Percentiles rank a stretch among this genome's conserved stretches.
Evolutionary conservation across 768 basidiomycete species (phyloP).

Genomic region (Tylopilus cervinicoccineus): DNA sequence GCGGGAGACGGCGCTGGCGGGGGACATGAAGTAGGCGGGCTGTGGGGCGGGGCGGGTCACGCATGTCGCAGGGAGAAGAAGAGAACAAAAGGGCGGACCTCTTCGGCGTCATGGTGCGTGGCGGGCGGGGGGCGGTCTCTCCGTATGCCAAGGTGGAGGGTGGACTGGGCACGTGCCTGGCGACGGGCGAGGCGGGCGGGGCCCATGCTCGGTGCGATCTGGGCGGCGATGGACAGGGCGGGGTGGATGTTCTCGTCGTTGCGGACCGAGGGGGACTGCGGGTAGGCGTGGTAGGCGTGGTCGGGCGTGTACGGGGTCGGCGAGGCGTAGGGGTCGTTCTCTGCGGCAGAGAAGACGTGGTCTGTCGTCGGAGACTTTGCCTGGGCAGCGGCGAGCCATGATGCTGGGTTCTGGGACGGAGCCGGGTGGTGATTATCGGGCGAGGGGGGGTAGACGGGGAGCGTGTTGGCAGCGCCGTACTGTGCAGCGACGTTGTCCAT

Average conservation of each 20-base stretch:
- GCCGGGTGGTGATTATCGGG: constrained; percentile 26
- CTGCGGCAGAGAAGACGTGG: constrained; percentile 35
- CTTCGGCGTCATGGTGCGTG: constrained; percentile 25
- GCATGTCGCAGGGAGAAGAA: not conserved
- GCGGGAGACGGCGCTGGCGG: constrained; percentile 34
- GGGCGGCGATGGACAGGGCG: constrained; percentile 31
- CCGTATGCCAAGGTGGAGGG: constrained; percentile 32
- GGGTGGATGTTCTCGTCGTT: constrained; percentile 26
- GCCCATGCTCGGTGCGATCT: constrained; percentile 50
- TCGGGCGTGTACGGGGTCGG: constrained; percentile 22
- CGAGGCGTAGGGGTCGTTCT: constrained; percentile 35
- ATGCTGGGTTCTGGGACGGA: constrained; percentile 1
- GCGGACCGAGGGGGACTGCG: constrained; percentile 29
- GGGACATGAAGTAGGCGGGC: constrained; percentile 35
- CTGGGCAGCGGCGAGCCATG: constrained; percentile 6
- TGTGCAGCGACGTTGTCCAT: constrained; percentile 35
- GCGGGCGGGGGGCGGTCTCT: constrained; percentile 25
- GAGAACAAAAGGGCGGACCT: constrained; percentile 16
- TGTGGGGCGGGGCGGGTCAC: constrained; percentile 17
- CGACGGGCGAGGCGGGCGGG: constrained; percentile 49
- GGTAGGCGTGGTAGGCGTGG: constrained; percentile 27
- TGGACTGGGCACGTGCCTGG: constrained; percentile 35
- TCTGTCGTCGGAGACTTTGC: constrained; percentile 15
- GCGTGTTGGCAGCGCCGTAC: constrained; percentile 23
- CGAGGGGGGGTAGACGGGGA: constrained; percentile 30